Evolutionary conservation across 352 stramenopile species (phyloP).

Genomic region (Peronospora destructor): DNA sequence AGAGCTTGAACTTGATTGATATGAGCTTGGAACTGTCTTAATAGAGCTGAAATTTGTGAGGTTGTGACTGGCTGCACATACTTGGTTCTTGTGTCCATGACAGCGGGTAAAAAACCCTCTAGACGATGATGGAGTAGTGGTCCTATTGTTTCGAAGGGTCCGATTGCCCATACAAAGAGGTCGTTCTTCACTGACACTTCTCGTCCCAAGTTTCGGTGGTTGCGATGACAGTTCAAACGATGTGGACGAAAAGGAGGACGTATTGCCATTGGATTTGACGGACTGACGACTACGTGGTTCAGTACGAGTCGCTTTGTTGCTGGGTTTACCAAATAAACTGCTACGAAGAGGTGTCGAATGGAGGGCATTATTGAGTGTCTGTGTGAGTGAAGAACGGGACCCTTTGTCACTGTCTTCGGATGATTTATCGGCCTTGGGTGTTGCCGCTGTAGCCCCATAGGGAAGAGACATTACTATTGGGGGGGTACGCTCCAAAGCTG

Average conservation of each 20-base stretch:
- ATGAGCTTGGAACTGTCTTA: constrained; percentile 18
- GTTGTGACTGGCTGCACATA: constrained; percentile 15
- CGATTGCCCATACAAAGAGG: constrained; percentile 17
- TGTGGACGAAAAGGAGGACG: constrained; percentile 22
- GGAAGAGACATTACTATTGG: constrained; percentile 36
- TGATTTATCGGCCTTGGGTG: constrained; percentile 23
- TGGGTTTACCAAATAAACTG: constrained; percentile 22
- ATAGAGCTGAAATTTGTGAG: constrained; percentile 16
- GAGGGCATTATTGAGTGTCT: constrained; percentile 26
- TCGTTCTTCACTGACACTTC: constrained; percentile 12
- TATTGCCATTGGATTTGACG: not conserved
- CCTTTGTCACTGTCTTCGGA: constrained; percentile 12
- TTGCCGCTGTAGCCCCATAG: constrained; percentile 31
- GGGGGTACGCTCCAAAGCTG: constrained; percentile 18
- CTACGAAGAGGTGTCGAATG: constrained; percentile 16
- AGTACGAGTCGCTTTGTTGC: constrained; percentile 9
- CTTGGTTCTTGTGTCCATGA: constrained; percentile 12
- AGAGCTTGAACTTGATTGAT: constrained; percentile 20
- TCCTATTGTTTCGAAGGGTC: constrained; percentile 21
- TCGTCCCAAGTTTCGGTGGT: constrained; percentile 29
- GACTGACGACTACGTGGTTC: constrained; percentile 1
- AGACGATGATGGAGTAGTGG: constrained; percentile 6
- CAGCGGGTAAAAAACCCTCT: not conserved
- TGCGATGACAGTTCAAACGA: constrained; percentile 20
- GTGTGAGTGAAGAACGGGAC: constrained; percentile 19